Evolutionary conservation across 441 rosid genomes (phyloP).

Genomic region (Adansonia grandidieri): DNA sequence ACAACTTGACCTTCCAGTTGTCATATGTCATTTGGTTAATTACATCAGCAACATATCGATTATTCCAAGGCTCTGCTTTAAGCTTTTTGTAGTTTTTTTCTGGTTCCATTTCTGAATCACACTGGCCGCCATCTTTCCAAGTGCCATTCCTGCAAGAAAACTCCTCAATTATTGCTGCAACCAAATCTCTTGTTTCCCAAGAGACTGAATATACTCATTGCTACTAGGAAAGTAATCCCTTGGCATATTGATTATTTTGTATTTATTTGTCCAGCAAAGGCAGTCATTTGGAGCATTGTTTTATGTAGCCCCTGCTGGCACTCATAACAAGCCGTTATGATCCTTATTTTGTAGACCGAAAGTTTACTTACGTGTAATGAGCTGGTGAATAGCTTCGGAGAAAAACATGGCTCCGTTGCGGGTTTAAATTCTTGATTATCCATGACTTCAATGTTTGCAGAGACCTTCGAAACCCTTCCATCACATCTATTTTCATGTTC

Average conservation of each 20-base stretch:
- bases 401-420: constrained; percentile 57
- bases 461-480: constrained; percentile 72
- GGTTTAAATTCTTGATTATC: constrained; percentile 53
- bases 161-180: not conserved
- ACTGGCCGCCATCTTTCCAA: constrained; percentile 69
- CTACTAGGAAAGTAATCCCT: not conserved
- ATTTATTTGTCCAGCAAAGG: not conserved
- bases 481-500: constrained; percentile 65
- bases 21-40: constrained; percentile 46
- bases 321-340: too few species aligned
- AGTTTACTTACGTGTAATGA: constrained; percentile 65
- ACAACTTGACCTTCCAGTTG: constrained; percentile 54
- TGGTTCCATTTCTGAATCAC: constrained; percentile 67
- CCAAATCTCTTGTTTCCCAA: constrained; percentile 3
- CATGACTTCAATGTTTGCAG: constrained; percentile 75
- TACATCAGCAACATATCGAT: constrained; percentile 54
- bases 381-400: constrained; percentile 81
- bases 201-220: not conserved
- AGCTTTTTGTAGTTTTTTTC: constrained; percentile 39
- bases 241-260: not conserved
- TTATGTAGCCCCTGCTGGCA: not conserved
- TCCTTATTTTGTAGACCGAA: too few species aligned
- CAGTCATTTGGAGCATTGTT: not conserved
- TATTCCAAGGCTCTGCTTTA: constrained; percentile 49
- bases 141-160: constrained; percentile 65